These are phyloP conservation scores for Botryotinia convoluta DNA, from an alignment of 2,329 filamentous ascomycete species.

Conservation along the genomic window DNA sequence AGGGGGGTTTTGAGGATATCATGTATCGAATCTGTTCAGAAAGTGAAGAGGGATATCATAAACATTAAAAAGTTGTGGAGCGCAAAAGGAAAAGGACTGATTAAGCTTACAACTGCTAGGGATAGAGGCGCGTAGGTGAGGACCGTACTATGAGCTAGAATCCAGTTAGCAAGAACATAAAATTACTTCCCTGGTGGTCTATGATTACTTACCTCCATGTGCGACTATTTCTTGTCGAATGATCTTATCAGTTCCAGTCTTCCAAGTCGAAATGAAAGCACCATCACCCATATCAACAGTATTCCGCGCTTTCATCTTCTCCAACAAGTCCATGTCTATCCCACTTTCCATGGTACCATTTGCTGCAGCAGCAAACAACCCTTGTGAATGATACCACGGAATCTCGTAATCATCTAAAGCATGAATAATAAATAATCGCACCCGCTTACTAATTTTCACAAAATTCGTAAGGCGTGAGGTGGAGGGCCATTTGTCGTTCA, in stretches of 20 bases:
- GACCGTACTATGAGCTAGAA: constrained; percentile 65
- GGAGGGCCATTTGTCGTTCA: constrained; percentile 82
- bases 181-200: constrained; percentile 23
- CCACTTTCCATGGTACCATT: constrained; percentile 47
- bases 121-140: constrained; percentile 63
- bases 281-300: constrained; percentile 38
- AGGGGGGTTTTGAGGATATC: background rate
- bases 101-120: constrained; percentile 50
- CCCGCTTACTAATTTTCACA: constrained; percentile 49
- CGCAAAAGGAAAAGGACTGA: background rate
- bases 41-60: background rate
- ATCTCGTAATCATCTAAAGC: constrained; percentile 82
- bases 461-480: constrained; percentile 61
- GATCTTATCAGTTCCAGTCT: constrained; percentile 34
- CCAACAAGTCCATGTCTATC: constrained; percentile 29
- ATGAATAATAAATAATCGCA: constrained; percentile 74
- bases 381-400: constrained; percentile 66
- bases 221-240: constrained; percentile 38
- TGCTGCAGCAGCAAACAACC: constrained; percentile 59
- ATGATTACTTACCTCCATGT: constrained; percentile 35
- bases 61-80: too few species aligned
- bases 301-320: constrained; percentile 36
- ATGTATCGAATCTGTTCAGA: background rate
- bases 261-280: constrained; percentile 38
- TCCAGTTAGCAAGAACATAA: background rate